phyloP scores from a whole-genome alignment of 495 filamentous ascomycete species.

The Xylaria scruposa region DNA sequence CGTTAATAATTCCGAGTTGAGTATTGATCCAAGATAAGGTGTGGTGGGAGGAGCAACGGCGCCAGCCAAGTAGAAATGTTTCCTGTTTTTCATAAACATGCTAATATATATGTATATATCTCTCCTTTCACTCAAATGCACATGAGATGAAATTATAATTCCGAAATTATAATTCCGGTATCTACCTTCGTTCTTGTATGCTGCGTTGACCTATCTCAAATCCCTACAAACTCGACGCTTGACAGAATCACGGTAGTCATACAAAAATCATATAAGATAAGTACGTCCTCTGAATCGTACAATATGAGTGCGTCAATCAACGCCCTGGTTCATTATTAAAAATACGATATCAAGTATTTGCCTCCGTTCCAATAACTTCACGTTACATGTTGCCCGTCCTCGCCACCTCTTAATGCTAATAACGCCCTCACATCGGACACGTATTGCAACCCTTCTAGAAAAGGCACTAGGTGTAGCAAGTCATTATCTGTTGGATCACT shows the following conservation, averaged over 20 bases:
- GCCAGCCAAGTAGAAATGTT: neutral
- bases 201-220: neutral
- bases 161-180: neutral
- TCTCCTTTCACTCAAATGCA: neutral
- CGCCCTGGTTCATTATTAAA: constrained; percentile 21
- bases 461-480: constrained; percentile 87
- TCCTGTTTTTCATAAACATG: neutral
- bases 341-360: constrained; percentile 29
- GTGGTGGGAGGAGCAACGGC: neutral
- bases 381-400: constrained; percentile 62
- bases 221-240: neutral
- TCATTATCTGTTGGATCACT: constrained; percentile 90
- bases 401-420: constrained; percentile 84
- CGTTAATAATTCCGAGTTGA: neutral
- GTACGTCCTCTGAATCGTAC: neutral
- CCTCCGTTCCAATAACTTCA: constrained; percentile 20
- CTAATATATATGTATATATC: neutral
- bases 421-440: constrained; percentile 92
- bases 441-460: constrained; percentile 94
- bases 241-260: neutral
- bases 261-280: neutral
- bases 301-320: neutral
- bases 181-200: neutral
- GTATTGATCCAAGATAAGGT: neutral
- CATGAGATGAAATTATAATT: neutral